Base-by-base conservation (phyloP, 2,329 filamentous ascomycete genomes). In the Colletotrichum navitas region DNA sequence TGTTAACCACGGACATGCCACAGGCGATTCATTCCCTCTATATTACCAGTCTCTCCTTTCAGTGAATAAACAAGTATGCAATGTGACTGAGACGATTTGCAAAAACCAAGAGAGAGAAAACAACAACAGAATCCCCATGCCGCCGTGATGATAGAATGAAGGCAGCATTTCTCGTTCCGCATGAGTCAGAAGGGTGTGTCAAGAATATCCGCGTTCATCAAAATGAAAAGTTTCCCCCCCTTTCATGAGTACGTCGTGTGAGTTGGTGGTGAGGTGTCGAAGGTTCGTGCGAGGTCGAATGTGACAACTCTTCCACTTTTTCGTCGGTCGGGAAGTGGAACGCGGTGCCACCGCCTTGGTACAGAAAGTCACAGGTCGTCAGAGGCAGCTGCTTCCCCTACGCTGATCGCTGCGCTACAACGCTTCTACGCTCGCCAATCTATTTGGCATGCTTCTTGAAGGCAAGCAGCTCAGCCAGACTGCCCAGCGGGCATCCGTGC, bases 401-500 rank as follows among this genome's bases (percentile, higher is more conserved):
- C 24, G n/a, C 7, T 34, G 21, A 60, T 21, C 21, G 45, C n/a
- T 26, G 45, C 29, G 32, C 29, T 26, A 11, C 59, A 21, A n/a
- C n/a, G 32, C 26, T 24, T 24, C 21, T 51, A n/a, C 41, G 51
- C 34, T 45, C 26, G 36, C 34, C 47, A 43, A 8, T 21, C 34
- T 88, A 91, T 83, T 91, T 91, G 68, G 85, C 85, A 75, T 91
- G 88, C 81, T 93, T 92, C 86, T 94, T 94, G 85, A 96, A 99
- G 66, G 93, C 91, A 73, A 99, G 87, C 74, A 99, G 85, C 78
- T 97, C 95, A 24, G 94, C 91, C 75, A 99, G 86, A 81, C 93
- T 97, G 58, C 88, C 88, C 67, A 96, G 86, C 66, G 91, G 91
- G 85, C 95, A 98, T 26, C 96, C 95, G 77, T 93, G 93, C 85